Evolutionary conservation across 495 filamentous ascomycete species (phyloP).

Genomic region (Hypoxylon lenormandii): DNA sequence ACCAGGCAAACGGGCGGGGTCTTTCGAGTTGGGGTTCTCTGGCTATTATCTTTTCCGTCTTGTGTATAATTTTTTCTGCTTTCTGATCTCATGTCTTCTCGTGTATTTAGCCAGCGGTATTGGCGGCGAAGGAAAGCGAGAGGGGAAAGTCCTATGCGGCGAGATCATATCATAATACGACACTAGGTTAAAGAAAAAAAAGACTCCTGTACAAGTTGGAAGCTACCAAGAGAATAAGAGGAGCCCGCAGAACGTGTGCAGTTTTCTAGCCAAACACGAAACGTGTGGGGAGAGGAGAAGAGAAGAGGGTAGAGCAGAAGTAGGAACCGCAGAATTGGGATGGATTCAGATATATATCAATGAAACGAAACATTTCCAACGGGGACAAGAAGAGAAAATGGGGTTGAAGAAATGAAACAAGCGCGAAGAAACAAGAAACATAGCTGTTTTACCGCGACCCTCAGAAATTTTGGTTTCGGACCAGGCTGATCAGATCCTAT

Average conservation of each 20-base stretch:
- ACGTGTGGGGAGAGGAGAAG: slow-evolving; percentile 26
- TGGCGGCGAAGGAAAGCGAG: slow-evolving; percentile 24
- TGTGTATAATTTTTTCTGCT: slow-evolving; percentile 43
- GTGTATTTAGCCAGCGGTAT: slow-evolving; percentile 34
- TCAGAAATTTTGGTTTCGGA: slow-evolving; percentile 34
- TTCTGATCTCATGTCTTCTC: slow-evolving; percentile 37
- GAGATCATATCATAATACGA: slow-evolving; percentile 47
- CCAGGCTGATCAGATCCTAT: slow-evolving; percentile 45
- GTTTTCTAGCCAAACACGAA: slow-evolving; percentile 27
- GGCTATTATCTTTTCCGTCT: slow-evolving; percentile 35
- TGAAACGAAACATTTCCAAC: slow-evolving; percentile 46
- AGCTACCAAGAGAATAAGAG: slow-evolving; percentile 14
- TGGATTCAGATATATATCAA: slow-evolving; percentile 43
- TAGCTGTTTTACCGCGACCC: slow-evolving; percentile 41
- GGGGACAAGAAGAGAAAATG: slow-evolving; percentile 30
- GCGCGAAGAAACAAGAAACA: slow-evolving; percentile 46
- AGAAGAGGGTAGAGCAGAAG: slow-evolving; percentile 27
- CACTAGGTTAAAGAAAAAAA: slow-evolving; percentile 24
- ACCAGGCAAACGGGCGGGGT: slow-evolving; percentile 38
- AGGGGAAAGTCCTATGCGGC: slow-evolving; percentile 22
- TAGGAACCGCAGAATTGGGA: slow-evolving; percentile 40
- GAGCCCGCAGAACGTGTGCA: slow-evolving; percentile 15
- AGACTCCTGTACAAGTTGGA: slow-evolving; percentile 36
- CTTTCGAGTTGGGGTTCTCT: slow-evolving; percentile 33
- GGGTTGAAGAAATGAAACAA: slow-evolving; percentile 46